Evolutionary conservation across 106 monocot genomes (phyloP).

Genomic region (Platanthera guangdongensis): DNA sequence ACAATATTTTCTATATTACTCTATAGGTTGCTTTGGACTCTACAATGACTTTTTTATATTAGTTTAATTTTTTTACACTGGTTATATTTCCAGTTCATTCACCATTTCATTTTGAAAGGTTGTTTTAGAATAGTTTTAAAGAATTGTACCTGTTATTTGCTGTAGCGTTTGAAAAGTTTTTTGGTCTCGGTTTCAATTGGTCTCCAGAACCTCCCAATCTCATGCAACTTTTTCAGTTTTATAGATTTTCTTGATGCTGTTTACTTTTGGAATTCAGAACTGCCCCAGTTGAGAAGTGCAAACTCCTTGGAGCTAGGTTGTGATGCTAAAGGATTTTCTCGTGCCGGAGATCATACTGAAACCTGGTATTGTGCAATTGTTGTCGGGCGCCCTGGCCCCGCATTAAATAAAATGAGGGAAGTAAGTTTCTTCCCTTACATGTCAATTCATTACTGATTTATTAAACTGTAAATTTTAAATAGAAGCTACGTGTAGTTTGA

Average conservation of each 20-base stretch:
- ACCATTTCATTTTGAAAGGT: not conserved
- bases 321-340: conserved; percentile 92
- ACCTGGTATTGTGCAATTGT: conserved; percentile 92
- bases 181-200: not conserved
- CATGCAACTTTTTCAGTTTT: conserved; percentile 2
- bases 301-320: conserved; percentile 90
- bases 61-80: not conserved
- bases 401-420: conserved; percentile 75
- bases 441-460: not conserved
- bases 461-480: not conserved
- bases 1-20: too few relatives aligned
- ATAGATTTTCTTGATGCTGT: conserved; percentile 4
- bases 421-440: conserved; percentile 25
- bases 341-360: conserved; percentile 55
- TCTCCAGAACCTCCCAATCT: not conserved
- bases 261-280: conserved; percentile 38
- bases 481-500: conserved; percentile 2
- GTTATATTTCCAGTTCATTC: not conserved
- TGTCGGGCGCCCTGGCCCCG: conserved; percentile 70
- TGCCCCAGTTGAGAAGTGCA: conserved; percentile 79
- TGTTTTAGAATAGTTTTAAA: not conserved
- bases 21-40: not conserved
- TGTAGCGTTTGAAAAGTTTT: not conserved
- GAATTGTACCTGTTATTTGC: not conserved
- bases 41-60: not conserved